These are phyloP conservation scores for Colletotrichum abscissum DNA, from an alignment of 2,329 filamentous ascomycete genomes.

Conservation along the genomic window DNA sequence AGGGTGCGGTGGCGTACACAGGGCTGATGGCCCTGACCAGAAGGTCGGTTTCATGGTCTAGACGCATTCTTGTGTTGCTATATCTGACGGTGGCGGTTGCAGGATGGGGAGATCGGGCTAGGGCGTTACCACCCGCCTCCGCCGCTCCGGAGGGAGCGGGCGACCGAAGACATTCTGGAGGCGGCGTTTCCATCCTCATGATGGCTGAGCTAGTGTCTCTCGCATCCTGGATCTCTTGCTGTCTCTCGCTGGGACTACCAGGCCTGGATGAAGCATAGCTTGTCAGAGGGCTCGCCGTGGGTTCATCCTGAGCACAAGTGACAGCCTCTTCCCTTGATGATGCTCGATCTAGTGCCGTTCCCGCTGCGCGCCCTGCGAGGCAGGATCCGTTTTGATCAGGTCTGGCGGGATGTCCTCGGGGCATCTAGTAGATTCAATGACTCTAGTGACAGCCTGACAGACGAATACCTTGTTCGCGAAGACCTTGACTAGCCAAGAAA, in stretches of 20 bases:
- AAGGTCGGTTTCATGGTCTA: not conserved
- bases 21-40: slow-evolving; percentile 7
- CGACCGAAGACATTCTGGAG: not conserved
- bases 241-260: slow-evolving; percentile 9
- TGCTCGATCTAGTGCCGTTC: not conserved
- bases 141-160: not conserved
- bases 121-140: not conserved
- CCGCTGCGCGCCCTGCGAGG: not conserved
- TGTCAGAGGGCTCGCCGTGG: slow-evolving; percentile 11
- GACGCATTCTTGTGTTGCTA: slow-evolving; percentile 10
- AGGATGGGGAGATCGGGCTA: slow-evolving; percentile 10
- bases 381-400: not conserved
- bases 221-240: not conserved
- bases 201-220: not conserved
- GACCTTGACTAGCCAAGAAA: not conserved
- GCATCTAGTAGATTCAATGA: not conserved
- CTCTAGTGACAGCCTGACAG: not conserved
- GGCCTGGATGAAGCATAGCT: slow-evolving; percentile 18
- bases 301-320: slow-evolving; percentile 21
- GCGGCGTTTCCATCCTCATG: not conserved
- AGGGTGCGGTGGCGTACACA: not conserved
- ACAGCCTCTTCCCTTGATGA: not conserved
- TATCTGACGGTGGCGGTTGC: slow-evolving; percentile 18
- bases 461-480: not conserved
- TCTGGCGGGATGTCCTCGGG: not conserved